Evolutionary conservation across 257 asterid genomes (phyloP).

Genomic region (Marsdenia floribunda): DNA sequence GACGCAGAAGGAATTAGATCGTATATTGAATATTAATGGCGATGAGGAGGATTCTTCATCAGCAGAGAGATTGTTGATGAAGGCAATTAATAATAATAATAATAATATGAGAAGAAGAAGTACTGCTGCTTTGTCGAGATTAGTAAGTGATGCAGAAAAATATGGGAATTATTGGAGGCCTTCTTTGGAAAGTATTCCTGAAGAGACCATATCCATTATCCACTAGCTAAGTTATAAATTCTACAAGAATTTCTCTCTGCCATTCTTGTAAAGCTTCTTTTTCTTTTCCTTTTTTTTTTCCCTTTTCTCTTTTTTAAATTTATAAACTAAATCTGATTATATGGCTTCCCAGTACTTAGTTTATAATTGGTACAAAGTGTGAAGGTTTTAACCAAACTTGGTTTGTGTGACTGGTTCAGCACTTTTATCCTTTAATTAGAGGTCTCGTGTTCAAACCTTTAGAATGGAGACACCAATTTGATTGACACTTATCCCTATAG

Average conservation of each 20-base stretch:
- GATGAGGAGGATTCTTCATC: conserved; percentile 6
- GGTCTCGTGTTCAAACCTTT: too few relatives aligned
- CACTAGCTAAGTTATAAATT: background rate
- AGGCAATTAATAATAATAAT: conserved; percentile 7
- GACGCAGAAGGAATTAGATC: conserved; percentile 26
- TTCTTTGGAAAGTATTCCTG: conserved; percentile 24
- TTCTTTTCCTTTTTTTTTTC: background rate
- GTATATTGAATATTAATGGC: conserved; percentile 21
- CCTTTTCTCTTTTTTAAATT: background rate
- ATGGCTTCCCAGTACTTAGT: too few relatives aligned
- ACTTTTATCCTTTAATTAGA: too few relatives aligned
- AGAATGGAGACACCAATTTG: too few relatives aligned
- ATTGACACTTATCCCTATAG: too few relatives aligned
- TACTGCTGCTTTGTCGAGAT: background rate
- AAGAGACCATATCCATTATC: background rate
- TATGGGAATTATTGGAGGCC: conserved; percentile 20
- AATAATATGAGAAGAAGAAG: conserved; percentile 9
- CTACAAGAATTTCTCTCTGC: too few relatives aligned
- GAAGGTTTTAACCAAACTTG: too few relatives aligned
- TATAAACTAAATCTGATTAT: too few relatives aligned
- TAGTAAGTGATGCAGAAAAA: background rate
- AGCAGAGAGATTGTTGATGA: conserved; percentile 16
- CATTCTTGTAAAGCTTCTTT: background rate
- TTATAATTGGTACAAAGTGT: too few relatives aligned
- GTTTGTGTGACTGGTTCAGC: too few relatives aligned